These are phyloP conservation scores for Kwoniella sp. DNA, from an alignment of 768 basidiomycete species.

Conservation along the genomic window DNA sequence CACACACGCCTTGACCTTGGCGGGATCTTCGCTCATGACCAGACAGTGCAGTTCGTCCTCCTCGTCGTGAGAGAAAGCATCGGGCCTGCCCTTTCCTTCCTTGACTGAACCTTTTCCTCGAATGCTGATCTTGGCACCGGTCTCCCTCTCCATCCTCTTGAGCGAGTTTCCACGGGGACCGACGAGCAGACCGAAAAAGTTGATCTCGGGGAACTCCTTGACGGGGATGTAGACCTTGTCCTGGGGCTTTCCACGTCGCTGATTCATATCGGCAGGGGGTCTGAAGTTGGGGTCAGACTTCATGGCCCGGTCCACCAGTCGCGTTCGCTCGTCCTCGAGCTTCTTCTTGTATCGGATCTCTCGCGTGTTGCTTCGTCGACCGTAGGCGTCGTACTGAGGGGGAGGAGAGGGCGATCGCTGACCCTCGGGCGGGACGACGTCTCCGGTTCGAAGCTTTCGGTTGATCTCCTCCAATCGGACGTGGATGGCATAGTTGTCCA, in stretches of 20 bases:
- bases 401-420: conserved; percentile 95
- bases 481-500: conserved; percentile 97
- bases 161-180: conserved; percentile 97
- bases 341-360: conserved; percentile 98
- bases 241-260: conserved; percentile 84
- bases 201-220: conserved; percentile 99
- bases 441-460: conserved; percentile 84
- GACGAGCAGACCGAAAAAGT: conserved; percentile 96
- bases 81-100: conserved; percentile 93
- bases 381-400: conserved; percentile 94
- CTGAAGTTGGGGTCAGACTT: conserved; percentile 97
- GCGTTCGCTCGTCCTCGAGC: conserved; percentile 62
- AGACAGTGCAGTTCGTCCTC: conserved; percentile 99
- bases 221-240: conserved; percentile 99
- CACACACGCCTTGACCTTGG: conserved; percentile 86
- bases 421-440: conserved; percentile 90
- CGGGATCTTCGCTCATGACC: conserved; percentile 84
- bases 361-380: conserved; percentile 95
- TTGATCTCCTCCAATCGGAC: conserved; percentile 96
- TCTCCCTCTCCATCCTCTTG: conserved; percentile 99
- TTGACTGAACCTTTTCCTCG: conserved; percentile 98
- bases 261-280: conserved; percentile 95
- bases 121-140: conserved; percentile 97
- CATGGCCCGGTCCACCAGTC: conserved; percentile 90
- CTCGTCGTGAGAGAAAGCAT: conserved; percentile 90